Evolutionary conservation across 331 rosid genomes (phyloP).

Genomic region (Quercus lobata): DNA sequence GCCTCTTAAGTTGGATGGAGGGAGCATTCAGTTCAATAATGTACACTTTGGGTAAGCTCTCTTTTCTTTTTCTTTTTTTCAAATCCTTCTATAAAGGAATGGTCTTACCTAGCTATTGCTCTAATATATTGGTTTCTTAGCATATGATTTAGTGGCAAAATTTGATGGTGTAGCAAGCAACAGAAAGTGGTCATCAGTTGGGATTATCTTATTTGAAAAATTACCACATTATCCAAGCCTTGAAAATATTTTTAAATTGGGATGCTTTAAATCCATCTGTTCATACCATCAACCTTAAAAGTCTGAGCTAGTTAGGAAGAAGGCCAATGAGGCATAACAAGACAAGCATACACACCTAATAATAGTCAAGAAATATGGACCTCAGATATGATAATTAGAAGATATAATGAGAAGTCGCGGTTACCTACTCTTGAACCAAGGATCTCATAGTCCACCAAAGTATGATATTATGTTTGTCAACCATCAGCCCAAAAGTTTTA

Average conservation of each 20-base stretch:
- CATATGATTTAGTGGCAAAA: background rate
- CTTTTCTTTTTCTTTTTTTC: background rate
- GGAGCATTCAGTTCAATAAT: slow-evolving; percentile 65
- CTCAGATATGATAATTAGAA: background rate
- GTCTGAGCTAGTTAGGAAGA: background rate
- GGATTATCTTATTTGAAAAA: background rate
- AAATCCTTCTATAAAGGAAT: background rate
- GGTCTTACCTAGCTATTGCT: background rate
- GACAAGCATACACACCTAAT: background rate
- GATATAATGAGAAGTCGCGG: background rate
- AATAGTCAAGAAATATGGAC: background rate
- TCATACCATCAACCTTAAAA: background rate
- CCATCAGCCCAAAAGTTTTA: background rate
- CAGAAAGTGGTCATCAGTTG: background rate
- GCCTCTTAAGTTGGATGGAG: slow-evolving; percentile 68
- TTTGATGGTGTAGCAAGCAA: background rate
- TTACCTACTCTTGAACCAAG: background rate
- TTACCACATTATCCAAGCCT: background rate
- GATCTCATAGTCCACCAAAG: background rate
- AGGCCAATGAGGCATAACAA: background rate
- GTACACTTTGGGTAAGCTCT: slow-evolving; percentile 75
- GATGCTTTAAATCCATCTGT: background rate
- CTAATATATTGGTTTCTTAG: background rate
- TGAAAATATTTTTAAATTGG: background rate
- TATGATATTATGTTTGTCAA: background rate